Evolutionary conservation across 2,329 filamentous ascomycete genomes (phyloP).

Genomic region (Cladobotryum protrusum): DNA sequence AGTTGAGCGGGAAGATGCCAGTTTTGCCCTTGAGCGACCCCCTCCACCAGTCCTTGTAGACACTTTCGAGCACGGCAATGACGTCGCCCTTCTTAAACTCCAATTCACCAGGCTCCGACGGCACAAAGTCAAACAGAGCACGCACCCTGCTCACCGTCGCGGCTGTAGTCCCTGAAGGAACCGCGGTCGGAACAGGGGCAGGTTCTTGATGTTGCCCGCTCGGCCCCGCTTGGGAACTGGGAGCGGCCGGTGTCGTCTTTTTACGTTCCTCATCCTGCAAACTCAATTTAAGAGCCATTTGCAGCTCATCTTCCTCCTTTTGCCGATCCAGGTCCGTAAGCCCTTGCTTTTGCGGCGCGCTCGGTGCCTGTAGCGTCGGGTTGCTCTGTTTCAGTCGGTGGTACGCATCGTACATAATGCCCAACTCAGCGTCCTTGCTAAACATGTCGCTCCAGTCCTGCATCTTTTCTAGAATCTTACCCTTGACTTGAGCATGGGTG

Average conservation of each 20-base stretch:
- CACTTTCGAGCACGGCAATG: slow-evolving; percentile 93
- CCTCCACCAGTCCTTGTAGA: slow-evolving; percentile 99
- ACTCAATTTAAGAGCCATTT: slow-evolving; percentile 90
- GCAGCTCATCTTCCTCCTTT: slow-evolving; percentile 94
- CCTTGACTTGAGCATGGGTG: slow-evolving; percentile 92
- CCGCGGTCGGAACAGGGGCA: slow-evolving; percentile 44
- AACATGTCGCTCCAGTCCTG: slow-evolving; percentile 97
- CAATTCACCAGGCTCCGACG: slow-evolving; percentile 88
- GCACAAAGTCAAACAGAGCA: slow-evolving; percentile 89
- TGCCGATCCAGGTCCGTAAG: slow-evolving; percentile 85
- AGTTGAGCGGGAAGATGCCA: slow-evolving; percentile 97
- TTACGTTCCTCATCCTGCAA: slow-evolving; percentile 77
- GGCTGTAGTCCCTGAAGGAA: slow-evolving; percentile 81
- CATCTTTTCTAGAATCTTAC: slow-evolving; percentile 96
- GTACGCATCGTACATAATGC: slow-evolving; percentile 96
- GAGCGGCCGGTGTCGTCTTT: slow-evolving; percentile 35
- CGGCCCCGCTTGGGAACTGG: slow-evolving; percentile 26
- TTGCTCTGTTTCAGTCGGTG: slow-evolving; percentile 77
- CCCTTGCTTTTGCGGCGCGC: slow-evolving; percentile 85
- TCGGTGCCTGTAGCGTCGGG: slow-evolving; percentile 83
- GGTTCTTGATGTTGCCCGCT: slow-evolving; percentile 30
- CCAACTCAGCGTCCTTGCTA: slow-evolving; percentile 77
- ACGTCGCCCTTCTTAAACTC: slow-evolving; percentile 96
- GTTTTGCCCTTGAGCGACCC: slow-evolving; percentile 90
- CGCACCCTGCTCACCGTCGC: slow-evolving; percentile 93